Evolutionary conservation across 768 basidiomycete species (phyloP).

Genomic region (Paxillus ammoniavirescens): DNA sequence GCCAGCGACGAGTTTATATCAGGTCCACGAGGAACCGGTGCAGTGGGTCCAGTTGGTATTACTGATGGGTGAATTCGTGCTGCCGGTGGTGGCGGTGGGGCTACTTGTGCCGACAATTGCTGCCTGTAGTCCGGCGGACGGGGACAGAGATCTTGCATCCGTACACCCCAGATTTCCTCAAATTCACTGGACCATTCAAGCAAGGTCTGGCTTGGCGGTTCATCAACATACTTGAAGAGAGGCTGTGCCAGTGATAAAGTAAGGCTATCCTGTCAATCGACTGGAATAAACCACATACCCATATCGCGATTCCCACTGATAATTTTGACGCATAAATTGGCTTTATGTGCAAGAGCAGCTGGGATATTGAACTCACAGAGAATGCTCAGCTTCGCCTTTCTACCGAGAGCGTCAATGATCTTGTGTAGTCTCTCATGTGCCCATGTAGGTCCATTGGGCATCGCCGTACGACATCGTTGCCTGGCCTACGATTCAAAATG

Average conservation of each 20-base stretch:
- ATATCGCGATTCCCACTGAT: slow-evolving; percentile 59
- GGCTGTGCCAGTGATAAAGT: slow-evolving; percentile 41
- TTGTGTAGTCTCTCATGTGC: slow-evolving; percentile 39
- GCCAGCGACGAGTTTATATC: slow-evolving; percentile 15
- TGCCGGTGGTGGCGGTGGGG: slow-evolving; percentile 27
- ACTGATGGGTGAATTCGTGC: slow-evolving; percentile 13
- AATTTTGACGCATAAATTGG: slow-evolving; percentile 15
- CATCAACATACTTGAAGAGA: slow-evolving; percentile 61
- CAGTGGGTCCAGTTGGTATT: slow-evolving; percentile 13
- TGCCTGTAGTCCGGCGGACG: slow-evolving; percentile 15
- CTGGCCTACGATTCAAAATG: slow-evolving; percentile 21
- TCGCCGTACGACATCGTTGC: slow-evolving; percentile 30
- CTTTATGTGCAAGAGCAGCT: slow-evolving; percentile 26
- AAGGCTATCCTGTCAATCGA: slow-evolving; percentile 7
- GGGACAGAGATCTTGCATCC: slow-evolving; percentile 46
- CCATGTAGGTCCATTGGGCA: slow-evolving; percentile 27
- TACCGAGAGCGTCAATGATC: slow-evolving; percentile 40
- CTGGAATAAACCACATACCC: slow-evolving; percentile 45
- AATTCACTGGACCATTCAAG: slow-evolving; percentile 62
- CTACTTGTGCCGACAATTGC: slow-evolving; percentile 15
- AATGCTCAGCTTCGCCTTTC: slow-evolving; percentile 41
- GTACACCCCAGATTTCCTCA: slow-evolving; percentile 65
- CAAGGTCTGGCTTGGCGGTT: slow-evolving; percentile 50
- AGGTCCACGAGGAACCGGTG: slow-evolving; percentile 21
- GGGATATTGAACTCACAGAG: slow-evolving; percentile 42